Percentiles rank a stretch among this genome's conserved stretches.
phyloP scores from a whole-genome alignment of 192 early-diverging fungal genomes.

The Tieghemiomyces parasiticus region DNA sequence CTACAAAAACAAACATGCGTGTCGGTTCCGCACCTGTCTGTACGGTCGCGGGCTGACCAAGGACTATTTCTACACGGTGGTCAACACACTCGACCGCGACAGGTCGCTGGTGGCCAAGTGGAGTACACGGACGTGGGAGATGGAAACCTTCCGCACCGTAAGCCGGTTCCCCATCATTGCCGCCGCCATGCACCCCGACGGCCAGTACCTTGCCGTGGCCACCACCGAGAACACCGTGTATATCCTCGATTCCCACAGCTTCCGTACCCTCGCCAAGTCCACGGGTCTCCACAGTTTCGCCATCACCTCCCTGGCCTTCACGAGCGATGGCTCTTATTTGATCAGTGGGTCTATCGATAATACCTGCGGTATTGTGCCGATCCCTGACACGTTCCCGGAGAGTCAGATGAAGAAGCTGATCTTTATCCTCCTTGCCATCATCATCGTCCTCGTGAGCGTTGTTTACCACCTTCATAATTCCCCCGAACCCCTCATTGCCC shows the following conservation, averaged over 20 bases:
- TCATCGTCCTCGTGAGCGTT: neutral
- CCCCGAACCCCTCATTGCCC: no score
- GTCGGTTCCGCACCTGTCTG: conserved; percentile 3
- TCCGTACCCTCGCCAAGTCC: neutral
- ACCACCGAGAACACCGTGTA: neutral
- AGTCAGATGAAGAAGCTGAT: neutral
- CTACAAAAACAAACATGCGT: neutral
- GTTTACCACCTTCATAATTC: neutral
- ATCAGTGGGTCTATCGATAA: conserved; percentile 5
- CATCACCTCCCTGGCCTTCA: conserved; percentile 9
- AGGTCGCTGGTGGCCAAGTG: neutral
- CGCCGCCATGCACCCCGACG: conserved; percentile 5
- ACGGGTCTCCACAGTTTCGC: conserved; percentile 1
- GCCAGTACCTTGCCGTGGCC: conserved; percentile 3
- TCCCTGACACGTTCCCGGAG: conserved; percentile 4
- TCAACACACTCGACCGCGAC: neutral
- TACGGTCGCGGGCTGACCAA: conserved; percentile 7
- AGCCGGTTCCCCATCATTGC: conserved; percentile 5
- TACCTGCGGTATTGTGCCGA: conserved; percentile 8
- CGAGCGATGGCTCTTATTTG: neutral
- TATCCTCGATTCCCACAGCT: conserved; percentile 1
- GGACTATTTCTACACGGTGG: neutral
- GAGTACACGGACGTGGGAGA: conserved; percentile 6
- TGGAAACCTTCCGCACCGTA: neutral
- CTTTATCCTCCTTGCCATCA: neutral